Conservation (phyloP, 768 basidiomycete species). For the button mushroom (Agaricus bisporus) region DNA sequence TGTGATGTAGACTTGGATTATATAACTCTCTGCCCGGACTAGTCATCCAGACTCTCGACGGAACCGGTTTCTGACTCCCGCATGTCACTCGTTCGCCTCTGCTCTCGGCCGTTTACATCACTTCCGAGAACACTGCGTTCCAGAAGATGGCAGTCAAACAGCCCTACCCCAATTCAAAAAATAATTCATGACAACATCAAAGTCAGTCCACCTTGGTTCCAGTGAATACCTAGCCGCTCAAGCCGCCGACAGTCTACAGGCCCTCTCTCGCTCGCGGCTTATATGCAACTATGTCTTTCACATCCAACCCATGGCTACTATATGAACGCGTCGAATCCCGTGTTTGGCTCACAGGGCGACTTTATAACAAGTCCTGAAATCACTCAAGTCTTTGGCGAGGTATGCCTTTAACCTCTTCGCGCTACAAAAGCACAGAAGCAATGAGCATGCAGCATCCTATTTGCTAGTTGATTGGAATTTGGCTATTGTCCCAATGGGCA, state of each 20-base stretch:
- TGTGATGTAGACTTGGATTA: not conserved
- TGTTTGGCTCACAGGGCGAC: conserved; percentile 86
- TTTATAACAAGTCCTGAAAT: conserved; percentile 98
- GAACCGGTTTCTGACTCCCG: conserved; percentile 1
- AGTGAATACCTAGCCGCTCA: not conserved
- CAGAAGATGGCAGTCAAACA: conserved; percentile 7
- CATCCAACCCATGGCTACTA: conserved; percentile 95
- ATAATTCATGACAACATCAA: conserved; percentile 68
- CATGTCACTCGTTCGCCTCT: conserved; percentile 8
- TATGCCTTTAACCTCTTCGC: conserved; percentile 26
- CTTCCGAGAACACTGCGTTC: conserved; percentile 2
- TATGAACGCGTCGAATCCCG: conserved; percentile 61
- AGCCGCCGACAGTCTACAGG: conserved; percentile 62
- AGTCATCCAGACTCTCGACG: conserved; percentile 12
- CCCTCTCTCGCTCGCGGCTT: conserved; percentile 80
- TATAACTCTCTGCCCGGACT: conserved; percentile 8
- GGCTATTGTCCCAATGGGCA: conserved; percentile 77
- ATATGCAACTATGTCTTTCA: conserved; percentile 87
- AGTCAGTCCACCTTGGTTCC: conserved; percentile 28
- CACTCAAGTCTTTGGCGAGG: conserved; percentile 95
- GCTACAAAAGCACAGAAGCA: conserved; percentile 21
- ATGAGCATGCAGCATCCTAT: conserved; percentile 26
- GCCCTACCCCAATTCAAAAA: conserved; percentile 48
- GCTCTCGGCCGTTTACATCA: conserved; percentile 4
- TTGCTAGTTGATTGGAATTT: conserved; percentile 76